Conservation (phyloP, 371 early-diverging fungal genomes). For the Apophysomyces variabilis region DNA sequence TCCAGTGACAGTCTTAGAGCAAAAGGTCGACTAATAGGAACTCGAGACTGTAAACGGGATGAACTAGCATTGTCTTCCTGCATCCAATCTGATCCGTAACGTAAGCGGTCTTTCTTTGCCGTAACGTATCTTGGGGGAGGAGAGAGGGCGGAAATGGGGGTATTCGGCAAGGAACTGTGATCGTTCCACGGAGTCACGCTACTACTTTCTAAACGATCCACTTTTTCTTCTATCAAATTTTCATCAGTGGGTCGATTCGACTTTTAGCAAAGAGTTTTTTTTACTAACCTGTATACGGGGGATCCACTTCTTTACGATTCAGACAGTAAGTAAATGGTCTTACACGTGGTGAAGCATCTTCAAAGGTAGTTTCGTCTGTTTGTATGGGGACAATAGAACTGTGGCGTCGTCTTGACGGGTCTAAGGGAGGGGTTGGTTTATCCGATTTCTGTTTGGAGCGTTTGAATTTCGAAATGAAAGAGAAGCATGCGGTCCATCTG, state of each 20-base stretch:
- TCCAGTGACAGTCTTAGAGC: slow-evolving; percentile 42
- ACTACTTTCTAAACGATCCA: slow-evolving; percentile 4
- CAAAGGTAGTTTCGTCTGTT: background rate
- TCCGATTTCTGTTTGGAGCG: slow-evolving; percentile 6
- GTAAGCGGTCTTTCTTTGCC: slow-evolving; percentile 16
- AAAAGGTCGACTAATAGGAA: slow-evolving; percentile 17
- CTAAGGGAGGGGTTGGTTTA: slow-evolving; percentile 6
- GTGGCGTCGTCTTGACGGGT: slow-evolving; percentile 11
- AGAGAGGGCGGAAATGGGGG: slow-evolving; percentile 26
- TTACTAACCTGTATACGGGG: background rate
- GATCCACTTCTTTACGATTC: slow-evolving; percentile 2
- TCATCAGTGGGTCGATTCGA: too few species aligned
- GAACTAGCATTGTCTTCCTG: slow-evolving; percentile 9
- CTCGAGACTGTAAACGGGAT: slow-evolving; percentile 12
- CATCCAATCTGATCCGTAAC: slow-evolving; percentile 10
- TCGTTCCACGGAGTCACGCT: slow-evolving; percentile 18
- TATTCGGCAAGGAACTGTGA: slow-evolving; percentile 2
- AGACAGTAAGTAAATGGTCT: slow-evolving; percentile 16
- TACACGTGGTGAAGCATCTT: slow-evolving; percentile 7
- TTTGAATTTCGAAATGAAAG: slow-evolving; percentile 25
- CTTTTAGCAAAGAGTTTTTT: background rate
- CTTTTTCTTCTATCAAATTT: background rate
- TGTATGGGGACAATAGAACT: slow-evolving; percentile 10
- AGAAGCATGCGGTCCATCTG: slow-evolving; percentile 29
- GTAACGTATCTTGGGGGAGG: slow-evolving; percentile 31